These are phyloP conservation scores for Hanseniaspora thailandica DNA, from an alignment of 805 yeast species.

Conservation along the genomic window DNA sequence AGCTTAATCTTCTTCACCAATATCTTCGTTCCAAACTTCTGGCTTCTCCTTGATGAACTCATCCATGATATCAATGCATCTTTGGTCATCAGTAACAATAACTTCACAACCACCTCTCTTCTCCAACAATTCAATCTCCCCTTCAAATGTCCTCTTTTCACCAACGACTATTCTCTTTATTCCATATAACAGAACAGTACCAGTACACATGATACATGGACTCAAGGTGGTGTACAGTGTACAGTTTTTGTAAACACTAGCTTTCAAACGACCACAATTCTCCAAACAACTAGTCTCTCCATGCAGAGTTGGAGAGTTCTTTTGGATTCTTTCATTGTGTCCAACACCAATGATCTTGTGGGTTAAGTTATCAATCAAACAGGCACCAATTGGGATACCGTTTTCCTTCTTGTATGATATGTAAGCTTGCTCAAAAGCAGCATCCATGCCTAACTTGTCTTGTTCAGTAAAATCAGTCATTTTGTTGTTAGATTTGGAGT, in stretches of 20 bases:
- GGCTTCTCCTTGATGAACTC: conserved; percentile 69
- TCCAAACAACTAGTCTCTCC: conserved; percentile 88
- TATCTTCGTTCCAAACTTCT: conserved; percentile 72
- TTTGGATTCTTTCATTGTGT: conserved; percentile 82
- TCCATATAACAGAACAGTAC: conserved; percentile 83
- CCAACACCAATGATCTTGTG: conserved; percentile 80
- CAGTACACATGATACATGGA: conserved; percentile 93
- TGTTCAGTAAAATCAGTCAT: conserved; percentile 32
- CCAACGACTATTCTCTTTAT: conserved; percentile 79
- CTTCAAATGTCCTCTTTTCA: conserved; percentile 70
- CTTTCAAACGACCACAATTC: conserved; percentile 81
- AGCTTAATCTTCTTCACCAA: conserved; percentile 35
- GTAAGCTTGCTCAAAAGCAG: conserved; percentile 62
- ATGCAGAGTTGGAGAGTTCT: conserved; percentile 70
- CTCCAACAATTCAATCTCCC: conserved; percentile 67
- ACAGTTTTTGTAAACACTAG: conserved; percentile 64
- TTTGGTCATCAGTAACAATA: conserved; percentile 45
- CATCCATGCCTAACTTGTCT: conserved; percentile 53
- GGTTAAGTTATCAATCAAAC: conserved; percentile 37
- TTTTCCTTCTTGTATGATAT: conserved; percentile 57
- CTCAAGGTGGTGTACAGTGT: conserved; percentile 88
- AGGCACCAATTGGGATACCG: conserved; percentile 71
- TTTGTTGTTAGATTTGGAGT: not conserved
- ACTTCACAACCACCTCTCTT: conserved; percentile 56
- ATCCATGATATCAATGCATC: conserved; percentile 62